Percentiles rank a stretch among this genome's conserved stretches.
phyloP scores from a whole-genome alignment of 169 alveolate genomes.

The Fabrea salina region DNA sequence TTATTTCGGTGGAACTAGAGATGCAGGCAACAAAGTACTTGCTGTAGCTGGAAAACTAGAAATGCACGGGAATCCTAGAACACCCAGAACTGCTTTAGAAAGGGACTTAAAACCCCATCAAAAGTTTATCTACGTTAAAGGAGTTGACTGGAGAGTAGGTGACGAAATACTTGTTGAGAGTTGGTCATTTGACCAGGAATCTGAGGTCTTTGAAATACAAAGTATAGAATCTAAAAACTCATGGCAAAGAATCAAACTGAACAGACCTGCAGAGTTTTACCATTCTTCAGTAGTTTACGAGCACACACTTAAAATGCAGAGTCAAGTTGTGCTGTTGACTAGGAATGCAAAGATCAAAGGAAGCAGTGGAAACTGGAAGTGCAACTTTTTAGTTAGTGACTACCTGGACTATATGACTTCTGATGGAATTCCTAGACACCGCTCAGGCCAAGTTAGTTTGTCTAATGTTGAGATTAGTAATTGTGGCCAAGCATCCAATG shows the following conservation, averaged over 20 bases:
- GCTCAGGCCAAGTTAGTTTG: neutral
- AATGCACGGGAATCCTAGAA: slow-evolving; percentile 16
- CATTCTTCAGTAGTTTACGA: slow-evolving; percentile 12
- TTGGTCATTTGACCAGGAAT: slow-evolving; percentile 6
- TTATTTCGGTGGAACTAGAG: neutral
- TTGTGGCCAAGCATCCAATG: slow-evolving; percentile 5
- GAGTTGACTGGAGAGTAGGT: slow-evolving; percentile 21
- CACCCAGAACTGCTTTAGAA: neutral
- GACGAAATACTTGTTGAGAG: slow-evolving; percentile 19
- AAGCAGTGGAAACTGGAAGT: neutral
- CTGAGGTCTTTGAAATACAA: neutral
- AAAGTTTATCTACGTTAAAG: neutral
- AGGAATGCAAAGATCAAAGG: slow-evolving; percentile 13
- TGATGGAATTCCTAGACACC: neutral
- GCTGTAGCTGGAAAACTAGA: slow-evolving; percentile 1
- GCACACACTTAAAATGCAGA: neutral
- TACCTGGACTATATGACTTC: neutral
- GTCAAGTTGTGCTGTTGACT: slow-evolving; percentile 8
- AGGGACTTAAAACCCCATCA: slow-evolving; percentile 2
- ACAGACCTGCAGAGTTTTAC: neutral
- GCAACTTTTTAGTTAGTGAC: neutral
- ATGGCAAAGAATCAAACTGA: neutral
- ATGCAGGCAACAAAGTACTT: slow-evolving; percentile 17
- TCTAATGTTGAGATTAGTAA: neutral
- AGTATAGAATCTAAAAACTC: neutral